Evolutionary conservation across 768 basidiomycete genomes (phyloP).

Genomic region (Lepiota brunneoincarnata): DNA sequence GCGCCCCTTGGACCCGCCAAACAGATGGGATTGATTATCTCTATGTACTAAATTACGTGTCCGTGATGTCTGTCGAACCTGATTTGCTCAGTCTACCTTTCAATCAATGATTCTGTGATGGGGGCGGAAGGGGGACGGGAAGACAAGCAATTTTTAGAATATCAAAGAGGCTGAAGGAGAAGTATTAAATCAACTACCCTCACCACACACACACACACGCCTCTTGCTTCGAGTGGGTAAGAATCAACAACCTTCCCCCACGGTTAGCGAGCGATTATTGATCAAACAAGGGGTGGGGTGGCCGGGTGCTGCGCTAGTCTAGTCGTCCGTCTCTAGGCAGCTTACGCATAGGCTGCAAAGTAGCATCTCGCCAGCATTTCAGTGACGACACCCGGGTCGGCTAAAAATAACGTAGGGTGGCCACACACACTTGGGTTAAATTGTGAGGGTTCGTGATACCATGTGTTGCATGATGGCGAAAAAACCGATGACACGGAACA

Average conservation of each 20-base stretch:
- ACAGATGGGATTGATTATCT: constrained; percentile 5
- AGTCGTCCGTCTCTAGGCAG: too few species aligned
- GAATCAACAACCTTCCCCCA: too few species aligned
- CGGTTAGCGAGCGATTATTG: too few species aligned
- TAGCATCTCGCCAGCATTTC: background rate
- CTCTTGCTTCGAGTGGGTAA: too few species aligned
- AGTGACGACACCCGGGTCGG: background rate
- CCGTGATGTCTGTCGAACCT: background rate
- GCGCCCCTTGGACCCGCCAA: background rate
- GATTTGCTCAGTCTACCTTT: constrained; percentile 1
- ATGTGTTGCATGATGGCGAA: background rate
- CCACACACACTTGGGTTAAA: background rate
- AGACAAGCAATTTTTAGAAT: too few species aligned
- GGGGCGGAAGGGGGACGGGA: background rate
- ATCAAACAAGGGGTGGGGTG: too few species aligned
- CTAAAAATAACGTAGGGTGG: constrained; percentile 1
- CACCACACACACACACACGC: too few species aligned
- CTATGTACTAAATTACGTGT: background rate
- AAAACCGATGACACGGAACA: background rate
- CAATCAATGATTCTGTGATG: background rate
- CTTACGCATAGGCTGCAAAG: too few species aligned
- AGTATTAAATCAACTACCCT: too few species aligned
- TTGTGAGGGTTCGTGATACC: background rate
- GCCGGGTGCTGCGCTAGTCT: too few species aligned
- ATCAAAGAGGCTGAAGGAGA: too few species aligned